Evolutionary conservation across 2,329 filamentous ascomycete genomes (phyloP).

Genomic region (Pseudogymnoascus sp.): DNA sequence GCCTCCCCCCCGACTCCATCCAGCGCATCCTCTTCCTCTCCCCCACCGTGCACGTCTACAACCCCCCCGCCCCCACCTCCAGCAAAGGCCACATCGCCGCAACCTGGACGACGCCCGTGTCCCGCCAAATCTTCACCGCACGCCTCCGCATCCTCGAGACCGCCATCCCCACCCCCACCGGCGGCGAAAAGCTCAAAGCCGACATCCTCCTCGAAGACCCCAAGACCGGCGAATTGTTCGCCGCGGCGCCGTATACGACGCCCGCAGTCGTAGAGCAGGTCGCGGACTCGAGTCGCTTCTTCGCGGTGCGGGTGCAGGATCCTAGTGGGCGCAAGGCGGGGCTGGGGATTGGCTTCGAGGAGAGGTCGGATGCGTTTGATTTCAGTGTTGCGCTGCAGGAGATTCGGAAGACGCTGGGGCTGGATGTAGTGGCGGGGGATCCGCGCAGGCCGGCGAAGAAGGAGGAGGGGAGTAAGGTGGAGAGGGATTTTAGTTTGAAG

Average conservation of each 20-base stretch:
- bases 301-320: constrained; percentile 72
- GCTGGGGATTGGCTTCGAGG: constrained; percentile 80
- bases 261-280: constrained; percentile 64
- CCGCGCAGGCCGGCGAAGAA: constrained; percentile 23
- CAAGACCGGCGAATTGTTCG: constrained; percentile 66
- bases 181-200: constrained; percentile 53
- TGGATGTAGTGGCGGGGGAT: constrained; percentile 38
- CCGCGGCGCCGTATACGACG: constrained; percentile 69
- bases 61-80: constrained; percentile 70
- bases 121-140: constrained; percentile 75
- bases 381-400: constrained; percentile 76
- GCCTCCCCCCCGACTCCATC: constrained; percentile 67
- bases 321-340: constrained; percentile 67
- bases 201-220: constrained; percentile 76
- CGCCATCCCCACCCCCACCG: constrained; percentile 39
- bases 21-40: constrained; percentile 77
- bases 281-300: constrained; percentile 74
- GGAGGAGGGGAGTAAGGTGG: constrained; percentile 37
- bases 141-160: constrained; percentile 74
- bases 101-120: constrained; percentile 64
- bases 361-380: constrained; percentile 78
- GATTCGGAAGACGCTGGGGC: constrained; percentile 59
- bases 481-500: constrained; percentile 76
- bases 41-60: constrained; percentile 72
- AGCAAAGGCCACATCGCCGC: constrained; percentile 73